Percentiles rank a stretch among this genome's conserved stretches.
phyloP scores from a whole-genome alignment of 352 stramenopile species.

The Poterioochromonas sp. region DNA sequence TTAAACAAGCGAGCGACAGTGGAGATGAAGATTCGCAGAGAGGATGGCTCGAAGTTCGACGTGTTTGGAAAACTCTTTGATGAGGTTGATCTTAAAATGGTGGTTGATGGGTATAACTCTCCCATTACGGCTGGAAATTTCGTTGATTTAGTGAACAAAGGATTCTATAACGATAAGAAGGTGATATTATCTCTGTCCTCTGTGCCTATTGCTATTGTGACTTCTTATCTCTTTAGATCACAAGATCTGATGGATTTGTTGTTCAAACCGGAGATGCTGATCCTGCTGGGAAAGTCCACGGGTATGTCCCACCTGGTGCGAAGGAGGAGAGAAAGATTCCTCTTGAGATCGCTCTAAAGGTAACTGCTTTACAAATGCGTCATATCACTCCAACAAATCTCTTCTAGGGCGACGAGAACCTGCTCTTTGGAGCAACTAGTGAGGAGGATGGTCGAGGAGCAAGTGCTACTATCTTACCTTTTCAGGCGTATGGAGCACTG shows the following conservation, averaged over 20 bases:
- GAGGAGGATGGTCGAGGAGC: slow-evolving; percentile 48
- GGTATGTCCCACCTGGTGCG: slow-evolving; percentile 56
- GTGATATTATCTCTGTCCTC: not conserved
- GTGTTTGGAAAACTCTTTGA: slow-evolving; percentile 59
- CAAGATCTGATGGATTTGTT: slow-evolving; percentile 69
- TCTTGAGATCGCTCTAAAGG: slow-evolving; percentile 56
- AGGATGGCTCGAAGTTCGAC: slow-evolving; percentile 53
- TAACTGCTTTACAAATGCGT: slow-evolving; percentile 45
- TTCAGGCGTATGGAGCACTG: slow-evolving; percentile 47
- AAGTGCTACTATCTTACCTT: slow-evolving; percentile 40
- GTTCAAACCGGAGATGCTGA: slow-evolving; percentile 69
- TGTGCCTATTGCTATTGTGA: not conserved
- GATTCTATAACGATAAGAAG: slow-evolving; percentile 65
- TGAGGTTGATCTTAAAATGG: slow-evolving; percentile 62
- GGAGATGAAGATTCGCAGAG: slow-evolving; percentile 46
- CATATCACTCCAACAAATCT: not conserved
- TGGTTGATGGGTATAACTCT: slow-evolving; percentile 68
- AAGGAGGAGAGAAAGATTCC: slow-evolving; percentile 48
- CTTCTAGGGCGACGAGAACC: not conserved
- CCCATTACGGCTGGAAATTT: slow-evolving; percentile 71
- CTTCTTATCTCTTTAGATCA: slow-evolving; percentile 44
- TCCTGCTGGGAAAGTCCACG: slow-evolving; percentile 57
- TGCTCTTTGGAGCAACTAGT: not conserved
- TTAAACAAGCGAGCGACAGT: slow-evolving; percentile 57
- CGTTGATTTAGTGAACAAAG: slow-evolving; percentile 67